phyloP scores from a whole-genome alignment of 352 stramenopile species.

The Phytophthora capsici region DNA sequence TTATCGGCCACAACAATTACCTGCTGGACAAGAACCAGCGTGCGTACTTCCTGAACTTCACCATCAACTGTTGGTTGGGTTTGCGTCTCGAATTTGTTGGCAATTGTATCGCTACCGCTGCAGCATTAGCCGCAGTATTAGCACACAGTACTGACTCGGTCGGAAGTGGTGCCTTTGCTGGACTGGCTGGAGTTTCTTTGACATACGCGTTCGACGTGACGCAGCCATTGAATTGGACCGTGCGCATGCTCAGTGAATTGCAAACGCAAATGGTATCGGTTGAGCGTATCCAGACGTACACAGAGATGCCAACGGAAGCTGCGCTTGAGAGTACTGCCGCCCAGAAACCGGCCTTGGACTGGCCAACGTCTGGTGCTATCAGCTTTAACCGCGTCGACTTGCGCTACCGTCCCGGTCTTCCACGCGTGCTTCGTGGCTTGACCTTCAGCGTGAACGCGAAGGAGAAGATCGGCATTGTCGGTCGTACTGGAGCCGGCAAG shows the following conservation, averaged over 20 bases:
- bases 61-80: slow-evolving; percentile 70
- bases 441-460: not conserved
- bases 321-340: not conserved
- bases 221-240: slow-evolving; percentile 15
- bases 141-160: slow-evolving; percentile 59
- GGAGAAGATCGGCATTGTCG: not conserved
- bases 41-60: slow-evolving; percentile 71
- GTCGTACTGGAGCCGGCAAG: not conserved
- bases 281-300: not conserved
- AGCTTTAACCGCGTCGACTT: not conserved
- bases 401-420: not conserved
- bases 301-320: not conserved
- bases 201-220: slow-evolving; percentile 37
- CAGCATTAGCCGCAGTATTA: slow-evolving; percentile 64
- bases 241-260: slow-evolving; percentile 23
- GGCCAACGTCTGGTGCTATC: not conserved
- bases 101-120: slow-evolving; percentile 65
- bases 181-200: slow-evolving; percentile 34
- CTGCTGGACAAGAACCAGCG: slow-evolving; percentile 78
- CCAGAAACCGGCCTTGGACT: not conserved
- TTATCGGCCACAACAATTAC: slow-evolving; percentile 13
- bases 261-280: slow-evolving; percentile 6
- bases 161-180: slow-evolving; percentile 29
- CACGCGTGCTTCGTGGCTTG: not conserved
- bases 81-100: slow-evolving; percentile 23